Conservation (phyloP, 305 asterid genomes). For the Solanum hybrid region DNA sequence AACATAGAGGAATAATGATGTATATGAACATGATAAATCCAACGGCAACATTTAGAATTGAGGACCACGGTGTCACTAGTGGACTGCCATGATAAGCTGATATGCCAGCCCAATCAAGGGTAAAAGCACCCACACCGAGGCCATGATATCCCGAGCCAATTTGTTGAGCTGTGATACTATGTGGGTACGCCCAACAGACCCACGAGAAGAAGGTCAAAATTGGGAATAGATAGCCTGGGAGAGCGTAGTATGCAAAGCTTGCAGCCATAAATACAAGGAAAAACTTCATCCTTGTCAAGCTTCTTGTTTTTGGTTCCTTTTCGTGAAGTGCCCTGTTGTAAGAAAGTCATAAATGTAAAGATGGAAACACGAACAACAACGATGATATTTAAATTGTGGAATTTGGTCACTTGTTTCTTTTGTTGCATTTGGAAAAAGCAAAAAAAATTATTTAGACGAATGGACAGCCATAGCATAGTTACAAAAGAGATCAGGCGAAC, state of each 20-base stretch:
- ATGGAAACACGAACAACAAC: background rate
- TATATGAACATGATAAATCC: constrained; percentile 91
- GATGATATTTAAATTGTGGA: background rate
- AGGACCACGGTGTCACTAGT: constrained; percentile 73
- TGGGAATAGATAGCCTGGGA: constrained; percentile 89
- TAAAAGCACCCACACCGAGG: constrained; percentile 90
- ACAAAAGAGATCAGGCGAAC: constrained; percentile 16
- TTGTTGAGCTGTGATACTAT: constrained; percentile 92
- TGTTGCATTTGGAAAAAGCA: background rate
- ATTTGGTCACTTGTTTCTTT: background rate
- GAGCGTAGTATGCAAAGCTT: constrained; percentile 67
- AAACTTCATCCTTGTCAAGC: constrained; percentile 77
- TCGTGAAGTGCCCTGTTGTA: constrained; percentile 86
- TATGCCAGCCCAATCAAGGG: constrained; percentile 98
- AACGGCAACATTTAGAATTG: constrained; percentile 68
- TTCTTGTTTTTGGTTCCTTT: constrained; percentile 50
- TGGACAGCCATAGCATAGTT: background rate
- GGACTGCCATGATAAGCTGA: constrained; percentile 98
- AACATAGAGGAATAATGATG: constrained; percentile 80
- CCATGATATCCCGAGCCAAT: constrained; percentile 95
- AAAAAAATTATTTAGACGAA: background rate
- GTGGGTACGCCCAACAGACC: constrained; percentile 97
- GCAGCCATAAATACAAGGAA: constrained; percentile 67
- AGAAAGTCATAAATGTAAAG: background rate
- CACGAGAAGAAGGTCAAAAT: constrained; percentile 89